These are phyloP conservation scores for Deakozyma indianensis DNA, from an alignment of 805 yeast genomes.

Conservation along the genomic window DNA sequence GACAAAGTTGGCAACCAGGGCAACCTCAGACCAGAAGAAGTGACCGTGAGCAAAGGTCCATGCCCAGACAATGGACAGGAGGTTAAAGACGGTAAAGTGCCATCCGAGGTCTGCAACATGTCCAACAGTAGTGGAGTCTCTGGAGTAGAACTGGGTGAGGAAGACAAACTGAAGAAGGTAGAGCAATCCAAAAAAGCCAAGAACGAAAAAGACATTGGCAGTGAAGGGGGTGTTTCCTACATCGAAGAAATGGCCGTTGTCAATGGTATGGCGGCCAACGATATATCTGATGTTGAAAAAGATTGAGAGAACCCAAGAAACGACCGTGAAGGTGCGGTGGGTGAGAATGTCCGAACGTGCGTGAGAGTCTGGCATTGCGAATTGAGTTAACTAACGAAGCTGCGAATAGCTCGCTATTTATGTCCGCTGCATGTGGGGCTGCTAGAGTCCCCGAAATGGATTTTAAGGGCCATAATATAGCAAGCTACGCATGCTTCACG, in stretches of 20 bases:
- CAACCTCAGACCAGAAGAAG: conserved; percentile 44
- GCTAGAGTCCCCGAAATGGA: too few species aligned
- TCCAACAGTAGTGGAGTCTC: conserved; percentile 15
- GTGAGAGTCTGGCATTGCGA: background rate
- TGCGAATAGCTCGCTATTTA: too few species aligned
- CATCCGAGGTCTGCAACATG: conserved; percentile 27
- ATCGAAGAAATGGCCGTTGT: conserved; percentile 30
- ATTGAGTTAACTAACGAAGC: too few species aligned
- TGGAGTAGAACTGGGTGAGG: conserved; percentile 18
- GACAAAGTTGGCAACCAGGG: conserved; percentile 43
- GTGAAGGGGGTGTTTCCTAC: conserved; percentile 61
- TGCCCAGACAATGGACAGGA: conserved; percentile 49
- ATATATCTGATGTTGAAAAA: conserved; percentile 43
- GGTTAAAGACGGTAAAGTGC: conserved; percentile 51
- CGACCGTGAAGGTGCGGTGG: conserved; percentile 23
- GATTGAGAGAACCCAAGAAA: conserved; percentile 40
- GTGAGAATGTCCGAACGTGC: background rate
- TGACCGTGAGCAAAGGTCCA: conserved; percentile 43
- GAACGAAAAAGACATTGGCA: conserved; percentile 22
- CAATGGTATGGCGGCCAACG: conserved; percentile 31
- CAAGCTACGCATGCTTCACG: too few species aligned
- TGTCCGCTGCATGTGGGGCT: too few species aligned
- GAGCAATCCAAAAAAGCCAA: conserved; percentile 45
- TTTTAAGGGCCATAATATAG: too few species aligned
- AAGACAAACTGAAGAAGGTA: conserved; percentile 35